phyloP scores from a whole-genome alignment of 768 basidiomycete genomes.

The Hericium coralloides region DNA sequence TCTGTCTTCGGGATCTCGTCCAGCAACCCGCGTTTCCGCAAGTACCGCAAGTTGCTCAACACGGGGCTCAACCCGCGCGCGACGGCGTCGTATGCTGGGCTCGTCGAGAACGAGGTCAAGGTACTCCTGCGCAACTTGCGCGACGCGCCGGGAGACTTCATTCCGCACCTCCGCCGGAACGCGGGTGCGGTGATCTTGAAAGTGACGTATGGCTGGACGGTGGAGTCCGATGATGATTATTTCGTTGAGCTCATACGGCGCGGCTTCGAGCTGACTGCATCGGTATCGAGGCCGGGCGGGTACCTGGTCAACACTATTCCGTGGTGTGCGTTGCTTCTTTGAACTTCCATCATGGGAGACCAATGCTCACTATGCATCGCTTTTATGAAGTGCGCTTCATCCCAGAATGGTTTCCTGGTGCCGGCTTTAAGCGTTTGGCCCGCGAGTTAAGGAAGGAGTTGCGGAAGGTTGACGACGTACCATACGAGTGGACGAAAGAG shows the following conservation, averaged over 20 bases:
- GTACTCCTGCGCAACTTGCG: slow-evolving; percentile 23
- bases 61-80: slow-evolving; percentile 2
- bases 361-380: background rate
- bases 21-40: slow-evolving; percentile 1
- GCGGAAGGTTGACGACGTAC: slow-evolving; percentile 12
- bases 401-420: slow-evolving; percentile 22
- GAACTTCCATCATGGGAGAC: slow-evolving; percentile 3
- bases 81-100: background rate
- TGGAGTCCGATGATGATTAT: background rate
- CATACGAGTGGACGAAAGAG: slow-evolving; percentile 16
- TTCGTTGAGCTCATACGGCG: background rate
- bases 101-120: background rate
- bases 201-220: background rate
- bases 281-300: background rate
- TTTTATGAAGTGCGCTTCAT: slow-evolving; percentile 15
- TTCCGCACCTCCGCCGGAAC: slow-evolving; percentile 28
- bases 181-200: slow-evolving; percentile 9
- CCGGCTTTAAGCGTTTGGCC: slow-evolving; percentile 17
- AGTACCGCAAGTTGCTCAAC: slow-evolving; percentile 1
- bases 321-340: slow-evolving; percentile 21
- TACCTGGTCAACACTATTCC: background rate
- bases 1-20: slow-evolving; percentile 1
- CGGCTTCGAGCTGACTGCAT: background rate
- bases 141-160: slow-evolving; percentile 29
- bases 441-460: slow-evolving; percentile 9